A percentile compares a stretch with the other conserved stretches of the same genome.
Evolutionary conservation across 768 basidiomycete species (phyloP).

Genomic region (Russula emetica): DNA sequence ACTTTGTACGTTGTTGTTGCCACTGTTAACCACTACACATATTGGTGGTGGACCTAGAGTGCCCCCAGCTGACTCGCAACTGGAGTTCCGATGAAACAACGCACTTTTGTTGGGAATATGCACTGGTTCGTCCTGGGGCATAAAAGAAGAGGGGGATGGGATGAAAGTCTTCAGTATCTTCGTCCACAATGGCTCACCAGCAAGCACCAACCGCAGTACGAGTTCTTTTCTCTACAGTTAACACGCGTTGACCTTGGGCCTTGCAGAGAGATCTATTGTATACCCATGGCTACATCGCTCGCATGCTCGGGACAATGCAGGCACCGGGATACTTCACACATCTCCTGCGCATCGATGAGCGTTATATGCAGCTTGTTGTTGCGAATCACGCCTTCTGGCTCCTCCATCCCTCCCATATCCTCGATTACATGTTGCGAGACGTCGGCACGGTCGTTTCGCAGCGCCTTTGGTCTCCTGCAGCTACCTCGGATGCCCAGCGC

Average conservation of each 20-base stretch:
- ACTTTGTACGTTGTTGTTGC: neutral
- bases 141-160: neutral
- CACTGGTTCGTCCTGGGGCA: neutral
- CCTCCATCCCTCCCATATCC: conserved; percentile 1
- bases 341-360: neutral
- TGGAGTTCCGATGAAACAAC: neutral
- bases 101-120: neutral
- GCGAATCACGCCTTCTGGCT: neutral
- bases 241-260: neutral
- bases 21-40: neutral
- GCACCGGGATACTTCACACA: neutral
- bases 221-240: neutral
- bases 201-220: neutral
- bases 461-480: conserved; percentile 4
- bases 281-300: conserved; percentile 2
- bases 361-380: neutral
- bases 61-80: neutral
- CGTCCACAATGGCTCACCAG: neutral
- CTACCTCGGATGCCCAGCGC: conserved; percentile 10
- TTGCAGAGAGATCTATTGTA: conserved; percentile 3
- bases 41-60: neutral
- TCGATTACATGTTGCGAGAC: conserved; percentile 2
- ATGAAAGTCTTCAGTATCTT: neutral
- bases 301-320: neutral
- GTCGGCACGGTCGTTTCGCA: conserved; percentile 16